Evolutionary conservation across 2,329 filamentous ascomycete species (phyloP).

Genomic region (Dothiorella sarmentorum): DNA sequence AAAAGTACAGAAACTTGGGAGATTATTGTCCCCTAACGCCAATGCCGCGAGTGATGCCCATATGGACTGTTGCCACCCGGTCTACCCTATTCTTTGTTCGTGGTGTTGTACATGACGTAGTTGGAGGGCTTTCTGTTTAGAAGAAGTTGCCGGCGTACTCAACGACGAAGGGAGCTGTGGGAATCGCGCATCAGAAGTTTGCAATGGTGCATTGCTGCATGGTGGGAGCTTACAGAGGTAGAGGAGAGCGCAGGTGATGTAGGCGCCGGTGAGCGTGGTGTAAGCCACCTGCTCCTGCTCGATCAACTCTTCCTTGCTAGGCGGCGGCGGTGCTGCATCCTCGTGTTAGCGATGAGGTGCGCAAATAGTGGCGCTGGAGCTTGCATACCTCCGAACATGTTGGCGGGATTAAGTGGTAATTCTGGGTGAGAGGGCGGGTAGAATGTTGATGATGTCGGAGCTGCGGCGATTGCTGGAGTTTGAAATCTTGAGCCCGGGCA

Average conservation of each 20-base stretch:
- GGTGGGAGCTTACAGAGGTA: slow-evolving; percentile 66
- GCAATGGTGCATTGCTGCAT: not conserved
- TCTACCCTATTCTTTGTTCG: slow-evolving; percentile 6
- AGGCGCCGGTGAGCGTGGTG: slow-evolving; percentile 64
- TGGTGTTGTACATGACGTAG: not conserved
- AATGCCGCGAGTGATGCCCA: not conserved
- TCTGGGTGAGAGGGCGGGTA: not conserved
- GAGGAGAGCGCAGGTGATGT: slow-evolving; percentile 63
- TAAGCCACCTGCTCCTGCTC: slow-evolving; percentile 64
- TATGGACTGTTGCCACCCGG: not conserved
- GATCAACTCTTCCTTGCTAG: slow-evolving; percentile 66
- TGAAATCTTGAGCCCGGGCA: slow-evolving; percentile 9
- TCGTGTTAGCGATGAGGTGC: not conserved
- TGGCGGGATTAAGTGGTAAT: slow-evolving; percentile 23
- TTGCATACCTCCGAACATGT: slow-evolving; percentile 62
- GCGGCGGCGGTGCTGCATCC: slow-evolving; percentile 62
- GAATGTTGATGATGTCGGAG: slow-evolving; percentile 14
- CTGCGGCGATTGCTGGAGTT: slow-evolving; percentile 14
- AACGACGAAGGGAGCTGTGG: slow-evolving; percentile 53
- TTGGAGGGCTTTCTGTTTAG: not conserved
- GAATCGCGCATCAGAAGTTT: not conserved
- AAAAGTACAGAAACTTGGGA: not conserved
- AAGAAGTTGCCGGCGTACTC: slow-evolving; percentile 41
- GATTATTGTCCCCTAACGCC: not conserved
- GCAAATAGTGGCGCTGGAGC: not conserved